These are phyloP conservation scores for Spiromastix sp. DNA, from an alignment of 2,329 filamentous ascomycete species.

Conservation along the genomic window DNA sequence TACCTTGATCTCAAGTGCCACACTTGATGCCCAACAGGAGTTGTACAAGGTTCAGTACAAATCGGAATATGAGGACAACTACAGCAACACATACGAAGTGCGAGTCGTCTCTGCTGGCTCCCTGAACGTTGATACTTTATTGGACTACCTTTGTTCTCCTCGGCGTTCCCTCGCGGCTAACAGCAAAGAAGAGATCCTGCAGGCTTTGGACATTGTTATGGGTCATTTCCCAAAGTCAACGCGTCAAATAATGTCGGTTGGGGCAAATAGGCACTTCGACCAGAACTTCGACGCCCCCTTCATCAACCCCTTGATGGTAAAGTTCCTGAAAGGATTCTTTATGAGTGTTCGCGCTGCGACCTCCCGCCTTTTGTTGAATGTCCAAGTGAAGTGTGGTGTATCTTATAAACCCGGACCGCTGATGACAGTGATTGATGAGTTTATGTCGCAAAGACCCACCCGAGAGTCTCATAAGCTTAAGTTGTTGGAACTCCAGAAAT, in stretches of 20 bases:
- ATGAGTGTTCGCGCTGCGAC: slow-evolving; percentile 50
- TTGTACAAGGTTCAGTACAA: slow-evolving; percentile 24
- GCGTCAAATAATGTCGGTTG: slow-evolving; percentile 34
- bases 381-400: slow-evolving; percentile 51
- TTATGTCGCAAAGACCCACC: slow-evolving; percentile 6
- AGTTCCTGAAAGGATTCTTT: slow-evolving; percentile 49
- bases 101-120: slow-evolving; percentile 23
- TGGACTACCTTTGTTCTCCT: slow-evolving; percentile 33
- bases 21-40: slow-evolving; percentile 16
- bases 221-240: slow-evolving; percentile 37
- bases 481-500: slow-evolving; percentile 15
- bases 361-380: slow-evolving; percentile 48
- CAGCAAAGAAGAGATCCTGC: slow-evolving; percentile 41
- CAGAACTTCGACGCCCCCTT: slow-evolving; percentile 21
- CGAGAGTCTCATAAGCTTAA: slow-evolving; percentile 14
- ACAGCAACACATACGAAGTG: slow-evolving; percentile 25
- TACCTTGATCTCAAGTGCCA: slow-evolving; percentile 24
- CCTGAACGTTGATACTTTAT: slow-evolving; percentile 30
- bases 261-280: slow-evolving; percentile 45
- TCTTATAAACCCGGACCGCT: slow-evolving; percentile 44
- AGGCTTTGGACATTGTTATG: slow-evolving; percentile 50
- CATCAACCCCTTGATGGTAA: slow-evolving; percentile 44
- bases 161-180: slow-evolving; percentile 27
- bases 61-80: slow-evolving; percentile 25
- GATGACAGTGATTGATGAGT: slow-evolving; percentile 23